Percentiles rank a stretch among this genome's conserved stretches.
Evolutionary conservation across 1,139 yeast genomes (phyloP).

Genomic region (Sugiyamaella novakii): DNA sequence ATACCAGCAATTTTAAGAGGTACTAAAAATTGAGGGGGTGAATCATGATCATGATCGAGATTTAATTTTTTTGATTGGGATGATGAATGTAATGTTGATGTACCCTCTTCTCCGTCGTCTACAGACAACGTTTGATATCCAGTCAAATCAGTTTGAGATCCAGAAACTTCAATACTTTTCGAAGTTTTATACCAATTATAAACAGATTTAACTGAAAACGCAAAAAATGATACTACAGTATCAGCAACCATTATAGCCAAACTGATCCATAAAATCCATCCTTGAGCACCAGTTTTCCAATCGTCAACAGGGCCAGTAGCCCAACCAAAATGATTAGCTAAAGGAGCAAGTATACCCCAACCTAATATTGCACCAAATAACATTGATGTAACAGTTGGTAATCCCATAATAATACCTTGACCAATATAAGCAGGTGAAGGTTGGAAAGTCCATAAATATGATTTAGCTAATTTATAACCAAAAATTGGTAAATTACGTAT

Average conservation of each 20-base stretch:
- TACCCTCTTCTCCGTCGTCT: constrained; percentile 19
- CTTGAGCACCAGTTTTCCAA: constrained; percentile 93
- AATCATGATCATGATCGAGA: constrained; percentile 41
- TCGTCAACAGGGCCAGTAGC: constrained; percentile 88
- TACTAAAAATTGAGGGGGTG: constrained; percentile 51
- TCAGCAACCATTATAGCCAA: constrained; percentile 93
- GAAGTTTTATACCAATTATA: constrained; percentile 17
- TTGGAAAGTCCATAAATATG: constrained; percentile 85
- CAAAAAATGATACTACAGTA: constrained; percentile 76
- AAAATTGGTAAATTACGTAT: constrained; percentile 72
- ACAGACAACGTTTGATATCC: constrained; percentile 15
- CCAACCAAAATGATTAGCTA: constrained; percentile 73
- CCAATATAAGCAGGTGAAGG: constrained; percentile 98
- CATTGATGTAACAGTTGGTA: constrained; percentile 90
- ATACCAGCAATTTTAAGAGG: constrained; percentile 52
- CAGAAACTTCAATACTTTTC: background rate
- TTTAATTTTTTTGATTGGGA: background rate
- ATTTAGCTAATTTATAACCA: constrained; percentile 62
- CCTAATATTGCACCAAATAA: constrained; percentile 85
- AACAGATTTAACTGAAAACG: constrained; percentile 50
- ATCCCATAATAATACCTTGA: constrained; percentile 97
- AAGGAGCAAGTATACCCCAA: constrained; percentile 87
- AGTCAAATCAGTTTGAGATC: constrained; percentile 15
- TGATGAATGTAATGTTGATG: background rate
- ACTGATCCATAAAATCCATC: constrained; percentile 96